Evolutionary conservation across 2,329 filamentous ascomycete species (phyloP), one percentile per base, ranked within the genome.

Genomic region (Trichoderma lentiforme): DNA sequence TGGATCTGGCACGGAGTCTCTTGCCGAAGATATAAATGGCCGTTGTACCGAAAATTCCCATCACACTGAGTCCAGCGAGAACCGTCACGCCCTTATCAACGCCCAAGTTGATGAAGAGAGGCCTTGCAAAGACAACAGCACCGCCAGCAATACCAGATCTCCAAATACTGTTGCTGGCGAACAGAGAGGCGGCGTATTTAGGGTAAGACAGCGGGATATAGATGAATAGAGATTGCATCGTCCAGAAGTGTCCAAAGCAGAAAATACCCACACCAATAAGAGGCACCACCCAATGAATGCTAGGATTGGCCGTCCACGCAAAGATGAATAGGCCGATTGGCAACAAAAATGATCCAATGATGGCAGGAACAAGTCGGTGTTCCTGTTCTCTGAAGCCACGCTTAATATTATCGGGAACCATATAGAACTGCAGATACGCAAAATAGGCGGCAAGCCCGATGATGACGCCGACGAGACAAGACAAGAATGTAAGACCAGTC

Each of bases 301-400:
- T 83, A 24, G 86, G 77, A 78, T 88, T 91, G 9, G 89, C 89
- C 9, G 90, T 92, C 90, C 91, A 93, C 6, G 86, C 90, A 79
- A 93, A 93, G 75, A 91, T 88, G 78, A 93, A 92, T 0, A 93
- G 79, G 11, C 90, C 89, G 73, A 91, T 82, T 7, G 91, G 90
- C 21, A 93, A 89, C 14, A 92, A 81, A 69, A 90, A 82, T 2
- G 86, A 88, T 47, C 91, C 91, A 30, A 73, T 18, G 12, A 77
- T 65, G 0, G 71, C 76, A 1, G 76, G 75, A 12, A 74, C 72
- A 0, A 77, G 72, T 2, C 75, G 73, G 5, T 73, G 73, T 39
- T 77, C 76, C 1, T 74, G 72, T 7, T 73, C 71, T 5, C 73
- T 36, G 3, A 70, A 66, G 8, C 73, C 75, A n/a, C 74, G 71